These are phyloP conservation scores for Dissophora ornata DNA, from an alignment of 192 early-diverging fungal genomes.

Conservation along the genomic window DNA sequence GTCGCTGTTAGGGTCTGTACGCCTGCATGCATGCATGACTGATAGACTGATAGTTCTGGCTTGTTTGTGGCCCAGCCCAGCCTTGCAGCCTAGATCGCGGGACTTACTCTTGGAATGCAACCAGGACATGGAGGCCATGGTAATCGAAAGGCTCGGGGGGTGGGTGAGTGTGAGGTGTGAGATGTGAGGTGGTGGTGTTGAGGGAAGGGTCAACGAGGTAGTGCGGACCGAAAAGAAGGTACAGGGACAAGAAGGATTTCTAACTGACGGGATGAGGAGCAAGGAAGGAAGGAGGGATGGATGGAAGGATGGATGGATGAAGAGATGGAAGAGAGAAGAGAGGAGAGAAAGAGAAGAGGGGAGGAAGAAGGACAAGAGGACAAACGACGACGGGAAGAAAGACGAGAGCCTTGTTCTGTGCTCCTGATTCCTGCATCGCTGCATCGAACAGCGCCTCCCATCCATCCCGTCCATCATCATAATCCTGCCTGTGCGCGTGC, in stretches of 20 bases:
- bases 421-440: too few relatives aligned
- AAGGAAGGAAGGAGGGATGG: not conserved
- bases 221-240: not conserved
- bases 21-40: conserved; percentile 1
- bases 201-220: not conserved
- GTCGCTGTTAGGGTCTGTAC: too few relatives aligned
- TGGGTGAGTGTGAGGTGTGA: conserved; percentile 19
- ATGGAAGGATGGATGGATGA: conserved; percentile 4
- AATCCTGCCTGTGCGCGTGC: too few relatives aligned
- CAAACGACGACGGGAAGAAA: too few relatives aligned
- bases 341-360: not conserved
- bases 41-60: too few relatives aligned
- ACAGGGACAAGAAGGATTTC: not conserved
- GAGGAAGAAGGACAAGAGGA: not conserved
- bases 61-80: too few relatives aligned
- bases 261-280: not conserved
- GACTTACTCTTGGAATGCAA: conserved; percentile 49
- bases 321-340: not conserved
- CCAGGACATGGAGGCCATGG: conserved; percentile 42
- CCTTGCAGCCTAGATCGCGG: too few relatives aligned
- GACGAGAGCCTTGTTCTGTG: too few relatives aligned
- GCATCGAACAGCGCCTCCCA: too few relatives aligned
- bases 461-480: not conserved
- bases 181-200: conserved; percentile 14
- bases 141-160: not conserved